A percentile compares a stretch with the other conserved stretches of the same genome.
phyloP scores from a whole-genome alignment of 495 filamentous ascomycete genomes.

The Daldinia bambusicola region DNA sequence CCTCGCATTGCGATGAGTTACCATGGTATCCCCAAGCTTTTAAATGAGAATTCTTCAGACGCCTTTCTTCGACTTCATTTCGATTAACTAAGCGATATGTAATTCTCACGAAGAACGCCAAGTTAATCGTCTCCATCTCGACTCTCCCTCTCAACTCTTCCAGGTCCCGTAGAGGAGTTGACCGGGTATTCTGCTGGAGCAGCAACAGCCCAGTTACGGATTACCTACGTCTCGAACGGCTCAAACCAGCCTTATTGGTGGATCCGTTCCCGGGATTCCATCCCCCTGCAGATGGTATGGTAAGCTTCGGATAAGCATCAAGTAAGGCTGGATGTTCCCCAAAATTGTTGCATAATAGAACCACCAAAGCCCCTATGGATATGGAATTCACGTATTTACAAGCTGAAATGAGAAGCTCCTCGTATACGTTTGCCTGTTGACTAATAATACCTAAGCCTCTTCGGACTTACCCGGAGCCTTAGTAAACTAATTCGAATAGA shows the following conservation, averaged over 20 bases:
- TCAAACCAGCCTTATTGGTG: background rate
- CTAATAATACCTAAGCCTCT: background rate
- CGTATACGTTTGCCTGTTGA: background rate
- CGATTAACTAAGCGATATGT: background rate
- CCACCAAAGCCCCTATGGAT: background rate
- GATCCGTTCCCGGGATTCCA: background rate
- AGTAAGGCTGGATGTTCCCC: background rate
- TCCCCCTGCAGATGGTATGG: background rate
- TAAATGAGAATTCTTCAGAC: background rate
- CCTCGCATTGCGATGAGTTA: background rate
- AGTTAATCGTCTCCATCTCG: background rate
- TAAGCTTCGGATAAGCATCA: conserved; percentile 4
- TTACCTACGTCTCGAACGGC: background rate
- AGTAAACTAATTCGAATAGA: no score
- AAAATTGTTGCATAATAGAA: background rate
- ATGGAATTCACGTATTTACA: background rate
- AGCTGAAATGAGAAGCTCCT: background rate
- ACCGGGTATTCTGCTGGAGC: background rate
- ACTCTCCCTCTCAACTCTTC: background rate
- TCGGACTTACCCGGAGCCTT: no score
- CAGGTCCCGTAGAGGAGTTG: background rate
- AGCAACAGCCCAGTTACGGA: background rate
- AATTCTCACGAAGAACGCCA: background rate
- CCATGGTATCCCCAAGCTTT: background rate
- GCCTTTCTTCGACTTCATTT: background rate